Base-by-base conservation (phyloP, 257 asterid species). In the Solanum pimpinellifolium region DNA sequence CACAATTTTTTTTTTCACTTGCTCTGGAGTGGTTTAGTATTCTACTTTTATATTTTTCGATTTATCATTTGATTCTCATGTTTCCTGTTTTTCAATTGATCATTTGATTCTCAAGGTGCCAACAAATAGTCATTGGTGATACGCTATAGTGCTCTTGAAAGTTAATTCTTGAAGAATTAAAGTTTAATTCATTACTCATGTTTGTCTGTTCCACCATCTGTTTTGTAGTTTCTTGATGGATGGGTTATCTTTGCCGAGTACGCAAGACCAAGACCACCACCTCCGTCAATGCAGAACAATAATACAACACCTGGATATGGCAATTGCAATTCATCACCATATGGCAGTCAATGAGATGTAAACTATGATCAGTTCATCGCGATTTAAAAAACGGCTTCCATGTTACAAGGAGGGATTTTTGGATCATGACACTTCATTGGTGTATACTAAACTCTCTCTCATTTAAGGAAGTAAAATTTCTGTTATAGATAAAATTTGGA, bases 181-280 rank as follows among this genome's bases (percentile, higher is more conserved):
- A 9, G 3, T 75, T 75, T 6, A 5, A 5, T 1, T 23, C 12
- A 23, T 23, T 5, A 1, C 12, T 23, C 12, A 41, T 23, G 33
- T 18, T 75, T 41, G n/a, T 42, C 14, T 42, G 8, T 13, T 77
- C n/a, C 6, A 11, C 15, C 7, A 16, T 62, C 62, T 41, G 23
- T 87, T 86, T 33, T 90, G 92, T 81, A 95, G 98, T 95, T 90
- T 91, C 83, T 94, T 93, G 98, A 95, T 66, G 98, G 96, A 11
- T 94, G 96, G 98, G 98, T 95, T 73, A 95, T 95, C 83, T 95
- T 94, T 47, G 98, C 96, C 0, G 98, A 95, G 93, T 93, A 94
- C 89, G 98, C 98, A 87, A 91, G 95, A 88, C 94, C 94, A 39
- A 93, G 98, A 91, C 86, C 88, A 77, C 94, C 93, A 35, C 86